Evolutionary conservation across 2,329 filamentous ascomycete genomes (phyloP).

Genomic region (Cercospora sp.): DNA sequence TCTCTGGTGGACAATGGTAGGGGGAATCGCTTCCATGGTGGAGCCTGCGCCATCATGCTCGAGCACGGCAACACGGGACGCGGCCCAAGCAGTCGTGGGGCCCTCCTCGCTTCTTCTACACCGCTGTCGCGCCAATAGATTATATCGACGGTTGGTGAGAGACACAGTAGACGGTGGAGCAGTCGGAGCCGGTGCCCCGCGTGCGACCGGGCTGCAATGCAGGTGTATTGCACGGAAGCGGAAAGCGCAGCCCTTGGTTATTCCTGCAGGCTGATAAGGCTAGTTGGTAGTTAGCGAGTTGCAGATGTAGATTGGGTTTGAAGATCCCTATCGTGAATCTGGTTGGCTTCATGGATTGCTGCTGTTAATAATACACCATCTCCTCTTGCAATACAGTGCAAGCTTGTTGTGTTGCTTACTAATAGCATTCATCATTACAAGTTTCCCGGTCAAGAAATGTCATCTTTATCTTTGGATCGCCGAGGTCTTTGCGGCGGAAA

Average conservation of each 20-base stretch:
- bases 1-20: neutral
- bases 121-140: conserved; percentile 10
- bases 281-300: neutral
- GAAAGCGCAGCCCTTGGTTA: neutral
- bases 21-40: neutral
- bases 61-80: neutral
- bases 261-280: neutral
- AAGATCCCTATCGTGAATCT: neutral
- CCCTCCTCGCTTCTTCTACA: conserved; percentile 3
- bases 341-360: neutral
- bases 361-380: neutral
- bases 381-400: neutral
- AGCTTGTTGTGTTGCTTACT: neutral
- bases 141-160: neutral
- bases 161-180: neutral
- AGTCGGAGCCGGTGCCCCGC: neutral
- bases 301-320: neutral
- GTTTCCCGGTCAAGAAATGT: neutral
- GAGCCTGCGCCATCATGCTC: conserved; percentile 9
- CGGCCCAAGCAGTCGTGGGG: conserved; percentile 13
- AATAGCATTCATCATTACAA: neutral
- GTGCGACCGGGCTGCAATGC: neutral
- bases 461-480: neutral
- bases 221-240: neutral
- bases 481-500: neutral